These are phyloP conservation scores for Coemansia sp. DNA, from an alignment of 192 early-diverging fungal species.

Conservation along the genomic window DNA sequence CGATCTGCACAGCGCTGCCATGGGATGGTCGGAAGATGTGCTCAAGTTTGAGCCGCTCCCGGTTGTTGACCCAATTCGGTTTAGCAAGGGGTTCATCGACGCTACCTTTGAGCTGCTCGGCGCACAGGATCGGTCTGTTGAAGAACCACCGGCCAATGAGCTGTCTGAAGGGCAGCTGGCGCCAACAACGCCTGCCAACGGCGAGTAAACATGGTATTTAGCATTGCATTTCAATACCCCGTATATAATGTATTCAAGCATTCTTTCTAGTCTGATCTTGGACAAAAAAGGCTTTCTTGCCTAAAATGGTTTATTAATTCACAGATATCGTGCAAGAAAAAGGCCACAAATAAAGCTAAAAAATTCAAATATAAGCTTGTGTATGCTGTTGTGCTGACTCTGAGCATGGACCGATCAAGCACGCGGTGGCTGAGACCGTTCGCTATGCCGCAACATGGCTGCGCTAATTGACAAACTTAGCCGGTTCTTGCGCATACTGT, in stretches of 20 bases:
- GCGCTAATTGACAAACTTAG: neutral
- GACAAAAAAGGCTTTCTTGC: no score
- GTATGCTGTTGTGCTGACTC: neutral
- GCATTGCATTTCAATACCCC: no score
- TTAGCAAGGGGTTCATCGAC: slow-evolving; percentile 50
- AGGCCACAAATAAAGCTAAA: neutral
- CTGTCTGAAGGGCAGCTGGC: no score
- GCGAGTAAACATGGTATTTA: no score
- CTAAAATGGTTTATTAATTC: no score
- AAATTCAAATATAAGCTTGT: neutral
- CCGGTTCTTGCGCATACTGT: neutral
- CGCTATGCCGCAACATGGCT: neutral
- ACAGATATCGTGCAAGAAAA: neutral
- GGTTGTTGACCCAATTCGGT: slow-evolving; percentile 37
- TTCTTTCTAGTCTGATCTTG: no score
- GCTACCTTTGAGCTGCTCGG: slow-evolving; percentile 21
- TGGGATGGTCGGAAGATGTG: slow-evolving; percentile 18
- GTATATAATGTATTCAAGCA: no score
- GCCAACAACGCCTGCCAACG: no score
- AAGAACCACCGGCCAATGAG: neutral
- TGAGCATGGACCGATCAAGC: neutral
- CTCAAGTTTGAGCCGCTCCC: slow-evolving; percentile 40
- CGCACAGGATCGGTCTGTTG: neutral
- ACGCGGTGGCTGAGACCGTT: neutral
- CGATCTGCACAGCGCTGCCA: slow-evolving; percentile 11